Conservation (phyloP, 257 asterid genomes). For the Rubia yunnanensis region DNA sequence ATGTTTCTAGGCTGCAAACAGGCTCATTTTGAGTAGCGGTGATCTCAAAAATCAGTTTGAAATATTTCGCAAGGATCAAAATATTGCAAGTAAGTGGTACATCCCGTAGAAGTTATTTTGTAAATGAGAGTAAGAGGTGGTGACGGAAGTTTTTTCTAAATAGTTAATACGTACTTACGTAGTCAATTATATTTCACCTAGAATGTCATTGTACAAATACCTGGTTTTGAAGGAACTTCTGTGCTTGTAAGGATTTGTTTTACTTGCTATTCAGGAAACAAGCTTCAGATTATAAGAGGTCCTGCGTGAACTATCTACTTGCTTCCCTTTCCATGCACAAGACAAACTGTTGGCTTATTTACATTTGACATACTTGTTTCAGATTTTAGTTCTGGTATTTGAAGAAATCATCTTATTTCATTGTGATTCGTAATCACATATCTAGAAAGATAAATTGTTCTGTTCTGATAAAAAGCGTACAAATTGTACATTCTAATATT, state of each 20-base stretch:
- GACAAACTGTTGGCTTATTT: background rate
- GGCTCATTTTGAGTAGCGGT: constrained; percentile 67
- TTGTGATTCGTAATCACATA: background rate
- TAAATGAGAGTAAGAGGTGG: background rate
- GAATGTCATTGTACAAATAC: background rate
- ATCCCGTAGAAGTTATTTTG: constrained; percentile 17
- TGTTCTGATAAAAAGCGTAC: background rate
- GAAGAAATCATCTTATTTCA: background rate
- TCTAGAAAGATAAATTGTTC: background rate
- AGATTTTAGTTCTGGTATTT: background rate
- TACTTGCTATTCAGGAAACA: background rate
- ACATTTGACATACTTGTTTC: background rate
- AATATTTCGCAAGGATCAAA: constrained; percentile 56
- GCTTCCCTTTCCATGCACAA: background rate
- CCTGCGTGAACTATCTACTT: background rate
- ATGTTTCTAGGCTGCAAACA: constrained; percentile 73
- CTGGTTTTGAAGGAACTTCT: background rate
- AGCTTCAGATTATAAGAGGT: background rate
- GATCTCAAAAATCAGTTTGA: constrained; percentile 61
- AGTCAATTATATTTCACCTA: background rate
- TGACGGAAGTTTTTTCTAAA: background rate
- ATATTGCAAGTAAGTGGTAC: constrained; percentile 44
- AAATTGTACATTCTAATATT: background rate
- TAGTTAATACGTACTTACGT: too few species aligned
- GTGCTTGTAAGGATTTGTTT: background rate